Evolutionary conservation across 2,329 filamentous ascomycete genomes (phyloP).

Genomic region (Aspergillus sp.): DNA sequence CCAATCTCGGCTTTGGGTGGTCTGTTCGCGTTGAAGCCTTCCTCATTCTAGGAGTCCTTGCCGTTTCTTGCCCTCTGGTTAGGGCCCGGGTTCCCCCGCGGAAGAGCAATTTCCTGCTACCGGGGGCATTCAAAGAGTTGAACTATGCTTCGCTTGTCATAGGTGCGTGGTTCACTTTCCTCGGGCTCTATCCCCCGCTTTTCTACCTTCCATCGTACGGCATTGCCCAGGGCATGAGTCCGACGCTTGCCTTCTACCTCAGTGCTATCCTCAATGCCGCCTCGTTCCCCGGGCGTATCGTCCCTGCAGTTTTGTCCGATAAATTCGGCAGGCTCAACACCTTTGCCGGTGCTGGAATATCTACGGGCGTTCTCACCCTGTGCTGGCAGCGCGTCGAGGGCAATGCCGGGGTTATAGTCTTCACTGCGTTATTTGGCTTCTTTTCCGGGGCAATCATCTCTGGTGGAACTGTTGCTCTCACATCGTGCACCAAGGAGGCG

Average conservation of each 20-base stretch:
- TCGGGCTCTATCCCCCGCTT: constrained; percentile 31
- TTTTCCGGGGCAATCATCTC: constrained; percentile 36
- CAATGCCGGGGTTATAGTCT: constrained; percentile 32
- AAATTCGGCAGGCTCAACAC: constrained; percentile 20
- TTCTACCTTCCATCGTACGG: constrained; percentile 34
- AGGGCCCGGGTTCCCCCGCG: constrained; percentile 23
- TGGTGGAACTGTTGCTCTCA: constrained; percentile 14
- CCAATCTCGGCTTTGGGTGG: constrained; percentile 52
- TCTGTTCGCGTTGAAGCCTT: constrained; percentile 55
- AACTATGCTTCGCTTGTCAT: constrained; percentile 22
- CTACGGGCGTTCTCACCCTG: constrained; percentile 29
- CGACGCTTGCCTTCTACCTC: constrained; percentile 26
- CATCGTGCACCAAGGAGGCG: constrained; percentile 13
- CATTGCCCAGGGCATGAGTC: constrained; percentile 21
- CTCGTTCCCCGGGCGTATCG: constrained; percentile 35
- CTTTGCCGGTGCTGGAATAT: constrained; percentile 22
- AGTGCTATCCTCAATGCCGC: constrained; percentile 35
- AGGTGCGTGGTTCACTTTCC: constrained; percentile 20
- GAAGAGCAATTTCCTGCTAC: constrained; percentile 21
- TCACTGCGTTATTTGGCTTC: constrained; percentile 33
- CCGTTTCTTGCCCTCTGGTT: constrained; percentile 34
- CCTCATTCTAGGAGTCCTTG: constrained; percentile 46
- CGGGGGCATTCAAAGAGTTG: constrained; percentile 22
- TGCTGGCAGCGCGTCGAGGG: constrained; percentile 27
- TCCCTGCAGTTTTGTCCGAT: constrained; percentile 36